phyloP scores from a whole-genome alignment of 306 rosid genomes.

The Begonia fuchsioides region DNA sequence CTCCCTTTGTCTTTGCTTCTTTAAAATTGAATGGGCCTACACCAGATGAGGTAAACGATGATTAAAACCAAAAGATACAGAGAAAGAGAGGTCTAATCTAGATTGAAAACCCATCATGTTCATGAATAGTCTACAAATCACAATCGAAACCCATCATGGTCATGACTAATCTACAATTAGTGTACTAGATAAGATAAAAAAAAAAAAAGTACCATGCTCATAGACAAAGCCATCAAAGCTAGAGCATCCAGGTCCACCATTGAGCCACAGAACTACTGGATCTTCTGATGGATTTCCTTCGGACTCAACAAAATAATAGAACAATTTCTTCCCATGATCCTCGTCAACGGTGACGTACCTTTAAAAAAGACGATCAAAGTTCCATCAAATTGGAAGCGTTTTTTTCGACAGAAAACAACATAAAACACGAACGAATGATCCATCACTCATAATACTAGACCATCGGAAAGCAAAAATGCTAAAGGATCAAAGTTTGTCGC shows the following conservation, averaged over 20 bases:
- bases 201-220: conserved; percentile 87
- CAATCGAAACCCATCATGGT: no score
- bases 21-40: conserved; percentile 90
- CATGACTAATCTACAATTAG: not conserved
- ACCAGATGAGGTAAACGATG: conserved; percentile 9
- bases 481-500: not conserved
- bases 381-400: no score
- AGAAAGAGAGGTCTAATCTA: not conserved
- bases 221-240: conserved; percentile 92
- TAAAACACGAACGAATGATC: not conserved
- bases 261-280: conserved; percentile 95
- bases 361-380: conserved; percentile 5
- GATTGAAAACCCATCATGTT: not conserved
- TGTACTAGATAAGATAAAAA: not conserved
- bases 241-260: conserved; percentile 97
- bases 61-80: not conserved
- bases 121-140: not conserved
- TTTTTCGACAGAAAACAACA: no score
- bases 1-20: conserved; percentile 33
- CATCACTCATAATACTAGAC: not conserved
- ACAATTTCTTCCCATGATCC: conserved; percentile 54
- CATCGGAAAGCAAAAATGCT: not conserved
- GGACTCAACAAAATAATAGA: conserved; percentile 65
- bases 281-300: conserved; percentile 64
- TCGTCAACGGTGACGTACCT: conserved; percentile 33